Evolutionary conservation across 768 basidiomycete species (phyloP).

Genomic region (Rhodosporidiobolus odoratus): DNA sequence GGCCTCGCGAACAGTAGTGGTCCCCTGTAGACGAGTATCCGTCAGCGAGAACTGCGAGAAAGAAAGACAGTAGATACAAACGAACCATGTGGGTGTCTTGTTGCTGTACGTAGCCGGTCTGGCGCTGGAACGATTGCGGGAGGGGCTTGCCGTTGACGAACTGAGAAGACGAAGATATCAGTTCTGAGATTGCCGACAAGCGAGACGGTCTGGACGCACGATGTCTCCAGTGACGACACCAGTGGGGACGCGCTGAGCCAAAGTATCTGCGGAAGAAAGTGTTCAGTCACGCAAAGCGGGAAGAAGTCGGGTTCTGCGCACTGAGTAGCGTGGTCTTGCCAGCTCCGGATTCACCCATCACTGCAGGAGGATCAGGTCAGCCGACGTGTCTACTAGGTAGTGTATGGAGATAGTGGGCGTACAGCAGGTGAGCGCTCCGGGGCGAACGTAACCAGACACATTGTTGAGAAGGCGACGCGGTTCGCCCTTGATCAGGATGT

Average conservation of each 20-base stretch:
- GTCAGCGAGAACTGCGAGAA: too few relatives aligned
- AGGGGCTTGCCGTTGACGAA: constrained; percentile 49
- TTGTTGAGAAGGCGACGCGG: constrained; percentile 36
- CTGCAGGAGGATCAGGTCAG: too few relatives aligned
- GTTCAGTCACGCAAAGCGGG: too few relatives aligned
- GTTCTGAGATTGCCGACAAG: not conserved
- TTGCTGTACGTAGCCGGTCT: constrained; percentile 46
- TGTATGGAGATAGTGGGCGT: constrained; percentile 34
- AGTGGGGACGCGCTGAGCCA: constrained; percentile 46
- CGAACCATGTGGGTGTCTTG: constrained; percentile 48
- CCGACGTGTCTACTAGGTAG: not conserved
- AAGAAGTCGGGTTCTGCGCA: constrained; percentile 4
- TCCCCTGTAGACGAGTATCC: too few relatives aligned
- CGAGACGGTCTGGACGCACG: not conserved
- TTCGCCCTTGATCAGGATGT: constrained; percentile 37
- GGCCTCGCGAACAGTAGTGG: constrained; percentile 51
- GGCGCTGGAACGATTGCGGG: constrained; percentile 50
- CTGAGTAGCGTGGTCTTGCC: constrained; percentile 48
- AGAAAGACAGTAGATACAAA: too few relatives aligned
- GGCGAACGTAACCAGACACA: constrained; percentile 44
- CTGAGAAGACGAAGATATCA: not conserved
- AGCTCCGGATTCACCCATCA: constrained; percentile 23
- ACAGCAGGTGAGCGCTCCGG: constrained; percentile 42
- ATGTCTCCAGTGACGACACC: constrained; percentile 52
- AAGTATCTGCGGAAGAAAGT: constrained; percentile 32